A percentile compares a stretch with the other conserved stretches of the same genome.
phyloP scores from a whole-genome alignment of 2,329 filamentous ascomycete species.

The Colletotrichum lupini region DNA sequence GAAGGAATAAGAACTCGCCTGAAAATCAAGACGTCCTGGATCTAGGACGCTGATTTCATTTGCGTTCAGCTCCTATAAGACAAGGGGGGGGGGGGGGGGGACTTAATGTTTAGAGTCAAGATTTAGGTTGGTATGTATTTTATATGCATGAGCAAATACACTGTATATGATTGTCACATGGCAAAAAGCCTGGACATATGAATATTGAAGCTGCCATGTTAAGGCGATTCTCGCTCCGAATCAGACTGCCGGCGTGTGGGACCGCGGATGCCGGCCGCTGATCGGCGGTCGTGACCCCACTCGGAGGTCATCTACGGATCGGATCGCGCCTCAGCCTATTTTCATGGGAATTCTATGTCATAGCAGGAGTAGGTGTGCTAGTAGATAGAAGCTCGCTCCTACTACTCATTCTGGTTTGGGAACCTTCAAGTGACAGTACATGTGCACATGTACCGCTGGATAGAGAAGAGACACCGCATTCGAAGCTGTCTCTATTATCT shows the following conservation, averaged over 20 bases:
- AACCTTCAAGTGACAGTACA: too few relatives aligned
- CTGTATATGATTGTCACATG: background rate
- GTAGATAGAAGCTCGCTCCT: too few relatives aligned
- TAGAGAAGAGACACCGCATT: too few relatives aligned
- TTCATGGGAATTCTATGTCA: too few relatives aligned
- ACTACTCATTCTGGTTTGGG: too few relatives aligned
- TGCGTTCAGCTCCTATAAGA: background rate
- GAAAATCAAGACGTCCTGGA: background rate
- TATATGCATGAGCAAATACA: background rate
- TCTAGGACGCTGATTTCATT: background rate
- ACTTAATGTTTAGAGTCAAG: background rate
- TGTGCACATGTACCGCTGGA: too few relatives aligned
- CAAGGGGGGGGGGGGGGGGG: too few relatives aligned
- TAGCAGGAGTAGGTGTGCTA: too few relatives aligned
- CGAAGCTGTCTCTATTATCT: too few relatives aligned
- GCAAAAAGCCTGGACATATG: rapidly evolving
- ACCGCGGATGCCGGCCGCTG: background rate
- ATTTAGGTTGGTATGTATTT: background rate
- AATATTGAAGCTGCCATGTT: background rate
- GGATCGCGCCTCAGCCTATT: too few relatives aligned
- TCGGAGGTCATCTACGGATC: too few relatives aligned
- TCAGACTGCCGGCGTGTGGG: background rate
- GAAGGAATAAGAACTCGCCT: background rate
- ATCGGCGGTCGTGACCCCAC: background rate
- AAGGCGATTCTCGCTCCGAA: too few relatives aligned